Base-by-base conservation (phyloP, 352 stramenopile species). In the Phytophthora sp. region DNA sequence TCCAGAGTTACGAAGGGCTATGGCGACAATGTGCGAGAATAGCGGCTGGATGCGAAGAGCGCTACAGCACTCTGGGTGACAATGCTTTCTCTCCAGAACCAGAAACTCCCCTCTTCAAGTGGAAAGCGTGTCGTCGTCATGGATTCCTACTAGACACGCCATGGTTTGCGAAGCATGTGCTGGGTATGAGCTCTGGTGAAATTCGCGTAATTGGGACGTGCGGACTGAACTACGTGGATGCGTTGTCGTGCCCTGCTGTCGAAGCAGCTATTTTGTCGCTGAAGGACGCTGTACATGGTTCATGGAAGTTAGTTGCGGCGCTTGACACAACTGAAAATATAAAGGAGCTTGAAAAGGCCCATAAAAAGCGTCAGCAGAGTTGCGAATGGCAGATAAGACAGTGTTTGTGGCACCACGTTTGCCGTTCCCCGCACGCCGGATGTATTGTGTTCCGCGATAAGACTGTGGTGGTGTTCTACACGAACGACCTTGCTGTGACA, bases 381-480 rank as follows among this genome's bases (percentile, higher is more conserved):
- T 41, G 8, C 30, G 24, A 30, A 60, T 24, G 1, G 7, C 16
- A 7, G 1, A 57, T 4, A 50, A 33, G 6, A 52, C 36, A 16
- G 4, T 18, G 13, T 60, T 60, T 35, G 20, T 49, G n/a, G n/a
- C n/a, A 3, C 42, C 55, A 1, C 20, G 12, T 0, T 20, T 13
- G 18, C 18, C 55, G 30, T 16, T 55, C 55, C 20, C 41, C 55
- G 13, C 41, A 54, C 23, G 30, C 29, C 7, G 30, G 30, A 13
- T 63, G 31, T 16, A 49, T 63, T 6, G 15, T 55, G 0, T 49
- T 63, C 16, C 29, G 20, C 2, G 55, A 63, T 15, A 63, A 63
- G 30, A 52, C 9, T 29, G 29, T 53, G 1, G 39, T 62, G 2
- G 1, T 62, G 3, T 62, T 62, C n/a, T 62, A 62, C 29, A 53